Base-by-base conservation (phyloP, 345 rosid genomes). In the Populus simonii region DNA sequence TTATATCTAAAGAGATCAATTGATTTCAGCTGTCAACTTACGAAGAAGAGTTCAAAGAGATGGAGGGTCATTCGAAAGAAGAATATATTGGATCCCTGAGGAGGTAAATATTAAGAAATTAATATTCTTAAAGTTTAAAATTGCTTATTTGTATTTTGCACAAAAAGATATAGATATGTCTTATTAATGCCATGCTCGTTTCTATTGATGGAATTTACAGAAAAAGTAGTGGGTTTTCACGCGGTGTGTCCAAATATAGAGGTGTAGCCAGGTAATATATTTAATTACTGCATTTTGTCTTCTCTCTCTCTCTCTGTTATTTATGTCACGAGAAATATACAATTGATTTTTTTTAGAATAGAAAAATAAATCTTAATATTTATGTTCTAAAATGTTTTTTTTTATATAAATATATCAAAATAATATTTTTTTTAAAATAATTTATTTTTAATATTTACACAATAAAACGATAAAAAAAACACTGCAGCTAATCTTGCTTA, bases 161-260 rank as follows among this genome's bases (percentile, higher is more conserved):
- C 13, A 41, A 2, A 41, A 41, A 41, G 45, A 41, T 41, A 0
- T 2, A 41, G 45, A 10, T 12, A 9, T 41, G 16, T 9, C 33
- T 22, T 29, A 25, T 20, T 12, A 45, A 2, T 39, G 22, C 63
- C 63, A 23, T n/a, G 27, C 23, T 57, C 63, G 3, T 57, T 11
- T n/a, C 11, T 57, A 16, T 70, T 47, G 73, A 29, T 31, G 63
- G 51, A 29, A 70, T 75, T 76, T 73, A 39, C 86, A 96, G 99
- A 74, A 96, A 93, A 82, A 93, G 98, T 75, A 96, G 94, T 83
- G 98, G 99, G 67, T 96, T 96, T 74, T 93, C 98, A 62, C 98
- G 98, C 6, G 97, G 99, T 16, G 96, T 92, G 22, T 96, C 99
- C 6, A 96, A 96, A 78, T 96, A 90, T 61, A 86, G 99, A 89